Base-by-base conservation (phyloP, 768 basidiomycete species). In the Infundibulicybe gibba region DNA sequence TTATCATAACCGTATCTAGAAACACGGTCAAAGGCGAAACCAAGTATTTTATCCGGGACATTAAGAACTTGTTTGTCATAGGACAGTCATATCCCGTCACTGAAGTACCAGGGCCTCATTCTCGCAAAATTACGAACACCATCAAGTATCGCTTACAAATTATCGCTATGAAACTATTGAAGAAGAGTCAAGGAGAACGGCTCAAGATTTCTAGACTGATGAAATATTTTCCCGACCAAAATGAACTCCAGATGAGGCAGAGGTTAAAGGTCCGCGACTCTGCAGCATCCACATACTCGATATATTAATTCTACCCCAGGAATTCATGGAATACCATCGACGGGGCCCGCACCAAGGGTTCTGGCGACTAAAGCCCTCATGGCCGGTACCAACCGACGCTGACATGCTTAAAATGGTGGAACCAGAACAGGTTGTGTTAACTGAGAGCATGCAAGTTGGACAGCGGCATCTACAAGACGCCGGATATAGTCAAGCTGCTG, bases 171-270 rank as follows among this genome's bases (percentile, higher is more conserved):
- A 90, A 94, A 58, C 74, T 98, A 11, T 74, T 97, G 38, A 79
- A 79, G 64, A 95, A 95, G 68, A 92, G 88, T 56, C 76, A 79
- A 42, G 88, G 87, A 47, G 88, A 94, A 61, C 80, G 92, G 20
- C 76, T 97, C 51, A 95, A 97, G 70, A 93, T 98, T 47, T 86
- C 85, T n/a, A 75, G 91, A 43, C 61, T 98, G 51, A 90, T 97
- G 83, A 90, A 93, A 62, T 97, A 97, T 66, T 98, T 97, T 67
- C 95, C 95, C 3, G 95, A 98, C 62, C 93, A 97, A 68, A 95
- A 97, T 57, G 95, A 98, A 64, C 67, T 97, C 54, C 95, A 98
- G 64, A 97, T 98, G 93, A 75, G 94, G 49, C 94, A 97, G 60
- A 76, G 94, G 49, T 72, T 97, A 14, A 98, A 98, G 76, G 88